phyloP scores from a whole-genome alignment of 495 filamentous ascomycete species.

The Penicillium fimorum region DNA sequence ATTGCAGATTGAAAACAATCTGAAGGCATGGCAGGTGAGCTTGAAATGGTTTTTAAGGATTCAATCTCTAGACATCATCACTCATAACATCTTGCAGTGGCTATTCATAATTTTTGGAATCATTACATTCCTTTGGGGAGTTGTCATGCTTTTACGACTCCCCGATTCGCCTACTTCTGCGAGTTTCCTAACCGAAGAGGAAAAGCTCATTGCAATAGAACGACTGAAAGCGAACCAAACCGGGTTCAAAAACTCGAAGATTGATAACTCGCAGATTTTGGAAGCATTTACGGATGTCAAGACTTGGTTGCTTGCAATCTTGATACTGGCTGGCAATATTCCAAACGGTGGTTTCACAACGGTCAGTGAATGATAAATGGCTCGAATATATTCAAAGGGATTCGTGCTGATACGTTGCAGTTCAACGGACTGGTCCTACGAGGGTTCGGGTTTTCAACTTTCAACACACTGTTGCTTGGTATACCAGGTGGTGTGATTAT shows the following conservation, averaged over 20 bases:
- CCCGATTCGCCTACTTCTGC: conserved; percentile 49
- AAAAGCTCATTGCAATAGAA: conserved; percentile 49
- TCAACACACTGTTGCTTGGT: conserved; percentile 34
- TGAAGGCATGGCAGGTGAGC: conserved; percentile 25
- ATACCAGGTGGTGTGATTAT: conserved; percentile 26
- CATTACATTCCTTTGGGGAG: conserved; percentile 35
- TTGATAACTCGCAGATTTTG: conserved; percentile 48
- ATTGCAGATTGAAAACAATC: conserved; percentile 18
- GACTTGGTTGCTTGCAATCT: conserved; percentile 28
- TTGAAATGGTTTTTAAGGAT: not conserved
- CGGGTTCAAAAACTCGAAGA: conserved; percentile 54
- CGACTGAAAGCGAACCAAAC: conserved; percentile 52
- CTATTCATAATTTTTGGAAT: conserved; percentile 30
- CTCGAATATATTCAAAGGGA: not conserved
- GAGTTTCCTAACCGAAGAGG: conserved; percentile 41
- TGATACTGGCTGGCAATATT: conserved; percentile 23
- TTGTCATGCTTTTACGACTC: conserved; percentile 41
- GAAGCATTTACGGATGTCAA: conserved; percentile 46
- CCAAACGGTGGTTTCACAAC: conserved; percentile 37
- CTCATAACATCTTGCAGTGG: conserved; percentile 10
- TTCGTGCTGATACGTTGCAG: conserved; percentile 4
- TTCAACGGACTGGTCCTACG: conserved; percentile 38
- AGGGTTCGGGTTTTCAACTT: conserved; percentile 35
- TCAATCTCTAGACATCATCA: not conserved
- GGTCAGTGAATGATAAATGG: conserved; percentile 11